phyloP scores from a whole-genome alignment of 2,329 filamentous ascomycete species.

The Fusarium tjaetaba region DNA sequence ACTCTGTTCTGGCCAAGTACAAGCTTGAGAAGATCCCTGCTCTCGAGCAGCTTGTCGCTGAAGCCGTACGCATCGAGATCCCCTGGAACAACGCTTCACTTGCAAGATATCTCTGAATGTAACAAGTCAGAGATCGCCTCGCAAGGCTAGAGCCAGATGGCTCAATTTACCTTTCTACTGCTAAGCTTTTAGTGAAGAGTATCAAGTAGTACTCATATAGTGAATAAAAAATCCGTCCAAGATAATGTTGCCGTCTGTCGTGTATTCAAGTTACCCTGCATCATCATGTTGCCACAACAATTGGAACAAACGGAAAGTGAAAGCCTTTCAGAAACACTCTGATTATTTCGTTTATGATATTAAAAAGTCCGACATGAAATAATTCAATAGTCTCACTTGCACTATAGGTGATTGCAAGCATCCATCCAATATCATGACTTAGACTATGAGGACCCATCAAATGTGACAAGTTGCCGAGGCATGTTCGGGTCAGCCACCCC shows the following conservation, averaged over 20 bases:
- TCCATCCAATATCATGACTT: background rate
- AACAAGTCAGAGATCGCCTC: background rate
- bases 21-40: conserved; percentile 90
- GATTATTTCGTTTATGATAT: no score
- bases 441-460: background rate
- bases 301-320: no score
- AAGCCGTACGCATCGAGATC: conserved; percentile 55
- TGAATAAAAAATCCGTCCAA: background rate
- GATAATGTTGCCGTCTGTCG: background rate
- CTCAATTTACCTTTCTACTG: background rate
- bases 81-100: conserved; percentile 27
- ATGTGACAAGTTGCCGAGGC: conserved; percentile 26
- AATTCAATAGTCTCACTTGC: background rate
- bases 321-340: no score
- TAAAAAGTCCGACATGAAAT: background rate
- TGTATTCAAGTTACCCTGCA: background rate
- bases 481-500: conserved; percentile 26
- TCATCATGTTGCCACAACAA: background rate
- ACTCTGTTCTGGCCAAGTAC: conserved; percentile 90
- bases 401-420: background rate
- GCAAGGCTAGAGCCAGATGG: background rate
- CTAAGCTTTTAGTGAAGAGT: background rate
- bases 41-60: conserved; percentile 84
- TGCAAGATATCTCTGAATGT: background rate
- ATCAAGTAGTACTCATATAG: background rate